Conservation (phyloP, 192 early-diverging fungal species). For the Linnemannia exigua region DNA sequence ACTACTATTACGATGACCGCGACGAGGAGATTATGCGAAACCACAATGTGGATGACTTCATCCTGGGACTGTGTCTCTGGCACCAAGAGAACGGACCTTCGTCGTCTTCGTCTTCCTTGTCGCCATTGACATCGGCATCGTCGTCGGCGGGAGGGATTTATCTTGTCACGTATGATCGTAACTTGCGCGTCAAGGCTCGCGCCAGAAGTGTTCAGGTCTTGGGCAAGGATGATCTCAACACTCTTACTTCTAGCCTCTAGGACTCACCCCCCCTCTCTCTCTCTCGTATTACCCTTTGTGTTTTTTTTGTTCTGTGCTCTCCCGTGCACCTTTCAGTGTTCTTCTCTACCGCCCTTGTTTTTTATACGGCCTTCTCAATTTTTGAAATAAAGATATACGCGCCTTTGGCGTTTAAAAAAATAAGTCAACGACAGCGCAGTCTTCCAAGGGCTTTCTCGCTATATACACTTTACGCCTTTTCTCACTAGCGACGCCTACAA, state of each 20-base stretch:
- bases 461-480: no score
- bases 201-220: conserved; percentile 65
- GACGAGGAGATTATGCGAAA: conserved; percentile 65
- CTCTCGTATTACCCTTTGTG: neutral
- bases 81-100: conserved; percentile 43
- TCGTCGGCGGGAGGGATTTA: conserved; percentile 15
- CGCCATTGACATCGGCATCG: neutral
- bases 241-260: conserved; percentile 29
- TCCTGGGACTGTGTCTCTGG: conserved; percentile 69
- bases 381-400: no score
- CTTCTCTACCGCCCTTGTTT: neutral
- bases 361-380: no score
- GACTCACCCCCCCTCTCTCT: neutral
- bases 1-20: conserved; percentile 54
- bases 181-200: conserved; percentile 69
- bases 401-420: no score
- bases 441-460: no score
- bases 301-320: neutral
- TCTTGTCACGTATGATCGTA: conserved; percentile 72
- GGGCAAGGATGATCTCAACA: conserved; percentile 48
- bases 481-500: no score
- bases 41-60: conserved; percentile 72
- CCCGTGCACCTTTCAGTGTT: neutral
- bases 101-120: neutral
- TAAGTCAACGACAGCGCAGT: no score